Base-by-base conservation (phyloP, 768 basidiomycete species). In the Symmetrospora coprosmae region DNA sequence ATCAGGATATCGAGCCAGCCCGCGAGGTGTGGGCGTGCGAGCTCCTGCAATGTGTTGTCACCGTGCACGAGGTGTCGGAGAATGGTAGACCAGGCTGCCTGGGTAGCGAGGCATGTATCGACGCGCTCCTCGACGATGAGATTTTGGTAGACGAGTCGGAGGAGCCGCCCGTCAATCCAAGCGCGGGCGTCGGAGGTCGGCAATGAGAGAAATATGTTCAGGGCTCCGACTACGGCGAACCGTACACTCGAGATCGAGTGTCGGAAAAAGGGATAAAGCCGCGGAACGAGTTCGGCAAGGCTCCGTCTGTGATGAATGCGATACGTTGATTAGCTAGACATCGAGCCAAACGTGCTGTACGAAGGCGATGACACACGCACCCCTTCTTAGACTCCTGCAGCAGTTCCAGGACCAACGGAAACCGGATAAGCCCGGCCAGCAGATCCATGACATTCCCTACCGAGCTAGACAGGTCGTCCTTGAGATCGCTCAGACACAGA, bases 371-470 rank as follows among this genome's bases (percentile, higher is more conserved):
- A 62, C 0, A n/a, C n/a, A 78, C 86, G 56, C 72, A 90, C 87
- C 52, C 56, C 25, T 62, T 40, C 0, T 21, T 4, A 0, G 64
- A 21, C 8, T 61, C 66, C 35, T 66, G 67, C 8, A 68, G 35
- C 27, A 17, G 64, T 13, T 38, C 51, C 19, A 51, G 17, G 5
- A 56, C 33, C 17, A 4, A 3, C 27, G 43, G 46, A 13, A 9
- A 41, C 7, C 5, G 0, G 0, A 39, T n/a, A 38, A 38, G 45
- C 49, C 28, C 19, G 2, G 66, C 48, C n/a, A 99, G 75, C 1
- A 99, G 76, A 70, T 94, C 90, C 94, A 99, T 97, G 25, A 97
- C 89, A 9, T 87, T 84, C 38, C 90, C 90, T 37, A 94, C 88
- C 61, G 91, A 96, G 50, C 89, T 96, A 65, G 89, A 88, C 2